Conservation (phyloP, 1,284 basidiomycete species). For the Apiotrichum mycotoxinovorans region DNA sequence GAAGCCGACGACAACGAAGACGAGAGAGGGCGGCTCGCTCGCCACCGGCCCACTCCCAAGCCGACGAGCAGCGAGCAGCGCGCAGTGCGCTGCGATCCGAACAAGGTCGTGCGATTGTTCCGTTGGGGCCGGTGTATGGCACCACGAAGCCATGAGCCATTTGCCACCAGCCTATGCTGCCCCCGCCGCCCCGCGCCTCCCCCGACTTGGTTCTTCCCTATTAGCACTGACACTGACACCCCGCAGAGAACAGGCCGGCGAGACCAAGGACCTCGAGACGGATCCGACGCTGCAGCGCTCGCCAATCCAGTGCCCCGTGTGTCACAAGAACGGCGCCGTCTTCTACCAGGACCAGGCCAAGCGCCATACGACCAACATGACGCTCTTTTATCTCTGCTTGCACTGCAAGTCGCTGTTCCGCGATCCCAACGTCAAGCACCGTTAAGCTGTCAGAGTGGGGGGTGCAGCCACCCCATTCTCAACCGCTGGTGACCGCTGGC, state of each 20-base stretch:
- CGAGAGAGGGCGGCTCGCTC: no score
- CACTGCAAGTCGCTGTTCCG: constrained; percentile 74
- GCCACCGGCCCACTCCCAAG: no score
- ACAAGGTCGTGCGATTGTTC: no score
- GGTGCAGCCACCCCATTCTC: no score
- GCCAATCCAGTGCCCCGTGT: constrained; percentile 50
- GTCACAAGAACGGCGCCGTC: constrained; percentile 60
- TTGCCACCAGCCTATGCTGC: no score
- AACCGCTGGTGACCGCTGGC: no score
- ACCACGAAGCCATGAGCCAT: no score
- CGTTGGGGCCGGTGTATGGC: no score
- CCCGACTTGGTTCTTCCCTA: background rate
- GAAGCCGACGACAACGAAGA: no score
- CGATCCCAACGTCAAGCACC: constrained; percentile 56
- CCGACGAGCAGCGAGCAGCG: no score
- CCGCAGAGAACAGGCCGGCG: constrained; percentile 86
- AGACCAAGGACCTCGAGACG: constrained; percentile 80
- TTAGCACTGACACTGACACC: background rate
- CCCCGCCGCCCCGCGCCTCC: no score
- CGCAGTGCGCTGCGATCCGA: no score
- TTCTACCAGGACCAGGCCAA: constrained; percentile 94
- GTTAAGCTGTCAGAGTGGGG: background rate
- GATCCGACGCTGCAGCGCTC: constrained; percentile 74
- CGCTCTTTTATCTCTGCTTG: constrained; percentile 87
- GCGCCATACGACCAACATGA: constrained; percentile 74